phyloP scores from a whole-genome alignment of 2,329 filamentous ascomycete genomes.

The Fusarium sp. region DNA sequence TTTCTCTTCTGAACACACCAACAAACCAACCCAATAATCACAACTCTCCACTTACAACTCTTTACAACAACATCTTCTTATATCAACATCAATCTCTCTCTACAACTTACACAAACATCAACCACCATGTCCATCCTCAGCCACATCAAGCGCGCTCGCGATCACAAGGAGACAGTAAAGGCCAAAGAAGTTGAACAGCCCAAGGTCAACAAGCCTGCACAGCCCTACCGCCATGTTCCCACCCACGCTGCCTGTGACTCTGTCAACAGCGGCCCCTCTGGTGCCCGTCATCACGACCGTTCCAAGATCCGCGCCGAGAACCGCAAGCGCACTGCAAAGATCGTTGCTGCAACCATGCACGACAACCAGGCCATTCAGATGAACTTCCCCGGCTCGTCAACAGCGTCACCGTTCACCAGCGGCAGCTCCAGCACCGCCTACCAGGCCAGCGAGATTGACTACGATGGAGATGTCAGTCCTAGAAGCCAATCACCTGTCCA shows the following conservation, averaged over 20 bases:
- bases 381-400: constrained; percentile 53
- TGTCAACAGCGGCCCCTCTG: constrained; percentile 65
- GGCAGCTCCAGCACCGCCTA: constrained; percentile 62
- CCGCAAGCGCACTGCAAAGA: constrained; percentile 62
- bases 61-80: not conserved
- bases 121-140: constrained; percentile 68
- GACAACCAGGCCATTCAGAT: constrained; percentile 53
- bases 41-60: not conserved
- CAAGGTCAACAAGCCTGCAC: constrained; percentile 54
- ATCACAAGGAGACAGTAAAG: constrained; percentile 68
- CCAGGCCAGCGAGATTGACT: constrained; percentile 55
- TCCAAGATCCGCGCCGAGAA: constrained; percentile 64
- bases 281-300: constrained; percentile 62
- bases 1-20: constrained; percentile 7
- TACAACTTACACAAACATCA: constrained; percentile 12
- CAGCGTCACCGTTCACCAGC: constrained; percentile 61
- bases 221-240: constrained; percentile 71
- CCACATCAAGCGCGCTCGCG: constrained; percentile 63
- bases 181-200: constrained; percentile 62
- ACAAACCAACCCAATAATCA: constrained; percentile 6
- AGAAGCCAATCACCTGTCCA: constrained; percentile 36
- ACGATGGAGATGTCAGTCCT: constrained; percentile 38
- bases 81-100: not conserved
- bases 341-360: constrained; percentile 51
- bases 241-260: constrained; percentile 72